Evolutionary conservation across 306 rosid genomes (phyloP), one percentile per base, ranked within the genome.

Genomic region (Echinosophora koreensis): DNA sequence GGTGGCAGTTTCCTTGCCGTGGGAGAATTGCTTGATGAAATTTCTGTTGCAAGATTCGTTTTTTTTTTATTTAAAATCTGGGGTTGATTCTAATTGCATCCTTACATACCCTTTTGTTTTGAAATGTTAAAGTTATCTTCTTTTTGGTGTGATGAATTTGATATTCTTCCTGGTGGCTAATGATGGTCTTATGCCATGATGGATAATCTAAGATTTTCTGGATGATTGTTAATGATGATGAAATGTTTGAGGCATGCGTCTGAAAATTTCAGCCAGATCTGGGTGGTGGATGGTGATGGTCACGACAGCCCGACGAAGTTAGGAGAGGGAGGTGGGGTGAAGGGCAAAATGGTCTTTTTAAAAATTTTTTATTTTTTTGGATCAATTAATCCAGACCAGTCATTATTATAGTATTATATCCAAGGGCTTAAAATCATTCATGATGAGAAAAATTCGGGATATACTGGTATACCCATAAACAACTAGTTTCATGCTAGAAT

Each of bases 41-140:
- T 82, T 80, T 44, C 63, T 39, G 52, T 63, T 46, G 5, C 65
- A 70, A 12, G 49, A 59, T 59, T 49, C 9, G 9, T 27, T 16
- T 54, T 16, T 52, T 22, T 22, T 57, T 62, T 70, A n/a, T n/a
- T n/a, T n/a, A n/a, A n/a, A 27, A 41, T 11, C 30, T 22, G 69
- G 83, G 77, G 3, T 58, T 57, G 66, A 13, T 71, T 38, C 7
- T 55, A 13, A 73, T 70, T 68, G 30, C 22, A 14, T 70, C 65
- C 38, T 39, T 17, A 13, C 17, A 38, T 18, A 65, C 72, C 60
- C 30, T 46, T 42, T 71, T 52, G 41, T 39, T 41, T 32, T 11
- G 2, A 4, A 59, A 54, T 38, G 4, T 60, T 61, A 3, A 2
- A 4, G 0, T 73, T 22, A 38, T n/a, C 0, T 63, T 60, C 6